Base-by-base conservation (phyloP, 768 basidiomycete genomes). In the Dacryopinax primogenitus region DNA sequence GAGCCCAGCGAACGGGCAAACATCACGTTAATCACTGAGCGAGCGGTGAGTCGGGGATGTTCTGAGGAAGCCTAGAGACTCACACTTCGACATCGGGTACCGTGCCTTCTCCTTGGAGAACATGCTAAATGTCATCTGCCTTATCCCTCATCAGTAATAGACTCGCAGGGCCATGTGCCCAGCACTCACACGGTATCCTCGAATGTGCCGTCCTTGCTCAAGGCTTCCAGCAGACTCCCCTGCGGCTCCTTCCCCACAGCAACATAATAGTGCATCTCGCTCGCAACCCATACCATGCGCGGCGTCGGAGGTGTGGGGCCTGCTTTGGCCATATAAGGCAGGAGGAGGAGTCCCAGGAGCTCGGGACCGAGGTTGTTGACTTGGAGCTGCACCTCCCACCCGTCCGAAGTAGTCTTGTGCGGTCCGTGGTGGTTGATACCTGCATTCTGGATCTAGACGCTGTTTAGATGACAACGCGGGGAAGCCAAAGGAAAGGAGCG, bases 311-410 rank as follows among this genome's bases (percentile, higher is more conserved):
- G 75, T 6, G 68, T 68, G 18, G 63, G 67, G 1, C 71, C 73
- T 0, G 81, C 78, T 33, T 75, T 70, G 0, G 76, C 44, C 73
- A 83, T 73, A 7, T 66, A 69, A 0, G 83, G 82, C 0, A 82
- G 72, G 0, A 83, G 73, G 6, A 76, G 74, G 4, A 83, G 67
- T 0, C 75, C 71, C 1, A 82, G 73, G 0, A 82, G 72, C 3
- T 76, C 71, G 6, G 74, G 74, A 0, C 79, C 72, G 12, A 84
- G 71, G 68, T 76, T 67, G 68, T 83, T 83, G 37, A 81, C 77
- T 67, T 84, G 82, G 0, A 82, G 64, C 13, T 82, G 70, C 7
- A 71, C 51, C 66, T 83, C 82, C 79, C 79, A 83, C 6, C 79
- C 82, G 69, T 83, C 78, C 0, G 63, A 35, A 0, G 78, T 79